These are phyloP conservation scores for Digitaria exilis DNA, from an alignment of 202 grass and related monocot species.

Conservation along the genomic window DNA sequence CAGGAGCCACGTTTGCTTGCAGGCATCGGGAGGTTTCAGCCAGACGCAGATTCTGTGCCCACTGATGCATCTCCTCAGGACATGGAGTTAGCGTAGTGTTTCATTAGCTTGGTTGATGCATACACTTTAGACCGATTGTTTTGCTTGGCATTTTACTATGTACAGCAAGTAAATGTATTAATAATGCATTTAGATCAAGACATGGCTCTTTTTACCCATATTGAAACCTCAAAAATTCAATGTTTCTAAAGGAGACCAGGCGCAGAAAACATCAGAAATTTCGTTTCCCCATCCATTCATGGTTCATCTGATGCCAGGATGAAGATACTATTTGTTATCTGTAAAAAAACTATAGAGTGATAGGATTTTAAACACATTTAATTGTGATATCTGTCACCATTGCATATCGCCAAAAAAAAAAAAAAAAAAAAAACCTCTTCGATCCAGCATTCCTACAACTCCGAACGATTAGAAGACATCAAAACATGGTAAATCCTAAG, in stretches of 20 bases:
- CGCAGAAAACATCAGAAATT: background rate
- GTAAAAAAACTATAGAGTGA: background rate
- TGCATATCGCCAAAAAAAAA: background rate
- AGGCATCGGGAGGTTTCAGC: slow-evolving; percentile 57
- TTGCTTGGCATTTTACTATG: background rate
- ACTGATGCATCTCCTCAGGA: slow-evolving; percentile 66
- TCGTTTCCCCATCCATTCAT: background rate
- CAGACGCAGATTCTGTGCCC: slow-evolving; percentile 77
- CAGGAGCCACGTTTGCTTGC: background rate
- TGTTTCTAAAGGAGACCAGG: background rate
- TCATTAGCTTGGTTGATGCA: background rate
- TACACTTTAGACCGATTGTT: background rate
- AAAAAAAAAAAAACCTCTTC: too few species aligned
- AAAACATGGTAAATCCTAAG: background rate
- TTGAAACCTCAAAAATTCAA: background rate
- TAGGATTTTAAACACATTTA: background rate
- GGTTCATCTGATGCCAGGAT: background rate
- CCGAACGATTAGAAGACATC: background rate
- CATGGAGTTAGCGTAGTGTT: background rate
- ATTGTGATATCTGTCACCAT: background rate
- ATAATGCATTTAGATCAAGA: background rate
- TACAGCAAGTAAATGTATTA: background rate
- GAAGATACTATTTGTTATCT: background rate
- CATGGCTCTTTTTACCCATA: too few species aligned
- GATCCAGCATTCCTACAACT: background rate